Evolutionary conservation across 2,329 filamentous ascomycete species (phyloP), one percentile per base, ranked within the genome.

Genomic region (Fusarium albosuccineum): DNA sequence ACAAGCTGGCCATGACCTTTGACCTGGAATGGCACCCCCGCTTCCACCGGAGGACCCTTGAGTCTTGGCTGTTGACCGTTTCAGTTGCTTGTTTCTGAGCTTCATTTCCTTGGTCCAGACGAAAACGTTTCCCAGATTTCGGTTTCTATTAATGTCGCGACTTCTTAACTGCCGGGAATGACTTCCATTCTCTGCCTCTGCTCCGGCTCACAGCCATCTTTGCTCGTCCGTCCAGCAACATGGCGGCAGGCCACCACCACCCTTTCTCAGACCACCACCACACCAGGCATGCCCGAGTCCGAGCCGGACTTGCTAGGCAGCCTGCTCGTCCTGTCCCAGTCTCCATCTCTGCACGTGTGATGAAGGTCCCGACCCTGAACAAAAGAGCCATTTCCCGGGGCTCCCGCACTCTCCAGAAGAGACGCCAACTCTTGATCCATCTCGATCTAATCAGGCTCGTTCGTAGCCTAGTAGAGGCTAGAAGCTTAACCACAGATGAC

Each of bases 11-110:
- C 46, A 42, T 64, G 53, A 37, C 60, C 59, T 51, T 57, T 64
- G 53, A 37, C 60, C 59, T 51, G 54, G 49, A 16, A 36, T 40
- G 36, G 26, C 48, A 63, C 66, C 66, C 62, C 66, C 62, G 54
- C 62, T 66, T 69, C 60, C 66, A 58, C 26, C 36, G 22, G 41
- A 69, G 36, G 62, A 66, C 66, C 66, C 62, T 64, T 40, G 39
- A 37, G 48, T 50, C 60, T 46, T 68, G 53, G 61, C 52, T 49
- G 16, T 40, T 40, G 45, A 57, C 42, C 22, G 33, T 55, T 44
- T 39, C 61, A 51, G 40, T 40, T 67, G 45, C 48, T 53, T 44
- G 54, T 44, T 66, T 62, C 52, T 53, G 41, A 55, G 39, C 41
- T 57, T 49, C 45, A 41, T 46, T 41, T 62, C 58, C 66, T 66